Base-by-base conservation (phyloP, 306 rosid genomes). In the Phaseolus lunatus region DNA sequence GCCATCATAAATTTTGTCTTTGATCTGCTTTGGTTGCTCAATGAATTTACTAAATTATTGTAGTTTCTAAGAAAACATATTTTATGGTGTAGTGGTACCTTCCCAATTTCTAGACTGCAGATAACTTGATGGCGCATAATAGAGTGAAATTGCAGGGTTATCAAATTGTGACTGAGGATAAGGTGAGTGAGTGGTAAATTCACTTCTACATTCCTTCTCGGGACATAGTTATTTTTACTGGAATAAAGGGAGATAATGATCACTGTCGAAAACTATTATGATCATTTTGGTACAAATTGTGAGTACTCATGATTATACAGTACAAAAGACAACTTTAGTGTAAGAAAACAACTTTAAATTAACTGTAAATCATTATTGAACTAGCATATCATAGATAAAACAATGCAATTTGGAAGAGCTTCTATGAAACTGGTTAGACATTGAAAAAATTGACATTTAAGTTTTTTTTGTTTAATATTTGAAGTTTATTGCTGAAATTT, bases 1-100 rank as follows among this genome's bases (percentile, higher is more conserved):
- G 80, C 77, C 81, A 47, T 74, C 81, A 70, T 89, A 83, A 86
- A 37, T 43, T 63, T 39, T 50, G 63, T 71, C 19, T 57, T 27
- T 79, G 54, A 74, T 71, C 53, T 16, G 59, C 13, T 18, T 59
- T 77, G 81, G 70, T 67, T 14, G 67, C 72, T 73, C 75, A 70
- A 79, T 78, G 84, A 72, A 50, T 62, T 64, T 65, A 58, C 77
- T 45, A 37, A 67, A 58, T 62, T 65, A 29, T 24, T 39, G 29
- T 57, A 69, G 50, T 13, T 74, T 70, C 53, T 61, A 5, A 11
- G 63, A 54, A 76, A 66, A 67, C 41, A 48, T 76, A 8, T 49
- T 1, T 9, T 43, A 45, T 63, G 67, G 52, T 65, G 45, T 27
- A 78, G 81, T 56, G 64, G 39, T 9, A 53, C 48, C 45, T 68